phyloP scores from a whole-genome alignment of 225 moss, liverwort and hornwort genomes.

The Bryoerythrophyllum caledonicum region DNA sequence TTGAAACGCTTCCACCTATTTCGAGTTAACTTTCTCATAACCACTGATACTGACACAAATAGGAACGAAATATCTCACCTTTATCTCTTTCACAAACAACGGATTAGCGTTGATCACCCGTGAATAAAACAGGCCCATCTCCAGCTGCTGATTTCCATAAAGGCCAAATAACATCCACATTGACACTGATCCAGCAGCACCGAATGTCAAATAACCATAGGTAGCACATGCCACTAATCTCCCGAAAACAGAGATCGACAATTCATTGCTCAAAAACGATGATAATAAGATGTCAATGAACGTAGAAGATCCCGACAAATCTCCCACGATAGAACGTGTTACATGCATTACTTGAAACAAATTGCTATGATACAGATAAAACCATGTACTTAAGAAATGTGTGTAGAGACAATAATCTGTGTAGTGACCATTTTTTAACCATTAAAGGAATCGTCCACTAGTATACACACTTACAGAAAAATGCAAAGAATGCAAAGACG shows the following conservation, averaged over 20 bases:
- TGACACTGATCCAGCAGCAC: constrained; percentile 47
- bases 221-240: constrained; percentile 14
- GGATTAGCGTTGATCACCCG: constrained; percentile 40
- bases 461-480: constrained; percentile 33
- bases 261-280: constrained; percentile 9
- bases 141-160: constrained; percentile 51
- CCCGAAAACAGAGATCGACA: constrained; percentile 9
- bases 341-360: too few species aligned
- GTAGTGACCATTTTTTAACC: not conserved
- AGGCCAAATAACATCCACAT: constrained; percentile 51
- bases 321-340: too few species aligned
- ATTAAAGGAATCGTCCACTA: not conserved
- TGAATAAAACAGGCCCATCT: constrained; percentile 52
- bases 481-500: constrained; percentile 30
- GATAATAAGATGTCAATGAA: constrained; percentile 12
- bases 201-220: constrained; percentile 24
- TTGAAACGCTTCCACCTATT: not conserved
- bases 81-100: constrained; percentile 46
- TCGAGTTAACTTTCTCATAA: not conserved
- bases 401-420: too few species aligned
- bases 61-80: constrained; percentile 28
- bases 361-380: too few species aligned
- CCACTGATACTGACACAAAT: not conserved
- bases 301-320: too few species aligned
- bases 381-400: too few species aligned